Conservation (phyloP, 768 basidiomycete species). For the Termitomyces sp. region DNA sequence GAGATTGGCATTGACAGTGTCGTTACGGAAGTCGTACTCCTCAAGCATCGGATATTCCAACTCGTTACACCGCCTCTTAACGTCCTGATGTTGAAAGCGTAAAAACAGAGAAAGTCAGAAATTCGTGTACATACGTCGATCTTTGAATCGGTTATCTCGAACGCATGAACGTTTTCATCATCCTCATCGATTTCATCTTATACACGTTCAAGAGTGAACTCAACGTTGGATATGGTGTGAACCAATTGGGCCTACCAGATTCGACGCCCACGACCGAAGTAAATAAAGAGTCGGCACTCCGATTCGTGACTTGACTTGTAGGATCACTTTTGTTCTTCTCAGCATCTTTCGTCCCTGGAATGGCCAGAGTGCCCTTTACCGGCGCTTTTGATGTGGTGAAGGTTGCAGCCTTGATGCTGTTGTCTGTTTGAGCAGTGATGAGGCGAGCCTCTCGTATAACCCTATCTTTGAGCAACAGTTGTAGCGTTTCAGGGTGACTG, state of each 20-base stretch:
- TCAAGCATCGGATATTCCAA: conserved; percentile 97
- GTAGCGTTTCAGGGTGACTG: conserved; percentile 88
- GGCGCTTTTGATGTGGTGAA: conserved; percentile 83
- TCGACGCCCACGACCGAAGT: conserved; percentile 97
- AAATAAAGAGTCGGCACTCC: conserved; percentile 64
- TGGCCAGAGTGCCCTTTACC: conserved; percentile 73
- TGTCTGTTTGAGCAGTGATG: conserved; percentile 60
- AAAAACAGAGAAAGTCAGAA: not conserved
- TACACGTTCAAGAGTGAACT: not conserved
- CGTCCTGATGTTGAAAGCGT: conserved; percentile 50
- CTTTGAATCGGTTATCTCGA: conserved; percentile 90
- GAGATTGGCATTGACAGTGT: conserved; percentile 91
- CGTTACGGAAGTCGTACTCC: conserved; percentile 98
- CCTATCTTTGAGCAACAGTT: conserved; percentile 80
- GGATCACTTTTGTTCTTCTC: conserved; percentile 62
- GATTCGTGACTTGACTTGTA: conserved; percentile 12
- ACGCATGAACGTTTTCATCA: conserved; percentile 95
- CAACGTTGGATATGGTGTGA: too few relatives aligned
- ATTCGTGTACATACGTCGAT: conserved; percentile 67
- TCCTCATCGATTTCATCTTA: conserved; percentile 96
- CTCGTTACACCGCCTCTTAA: conserved; percentile 95
- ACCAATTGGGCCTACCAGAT: conserved; percentile 46
- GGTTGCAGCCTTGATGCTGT: conserved; percentile 69
- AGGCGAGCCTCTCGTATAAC: conserved; percentile 83
- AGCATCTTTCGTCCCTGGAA: conserved; percentile 77